Percentiles rank a stretch among this genome's conserved stretches.
Evolutionary conservation across 805 yeast species (phyloP).

Genomic region (Candida methanosorbosa): DNA sequence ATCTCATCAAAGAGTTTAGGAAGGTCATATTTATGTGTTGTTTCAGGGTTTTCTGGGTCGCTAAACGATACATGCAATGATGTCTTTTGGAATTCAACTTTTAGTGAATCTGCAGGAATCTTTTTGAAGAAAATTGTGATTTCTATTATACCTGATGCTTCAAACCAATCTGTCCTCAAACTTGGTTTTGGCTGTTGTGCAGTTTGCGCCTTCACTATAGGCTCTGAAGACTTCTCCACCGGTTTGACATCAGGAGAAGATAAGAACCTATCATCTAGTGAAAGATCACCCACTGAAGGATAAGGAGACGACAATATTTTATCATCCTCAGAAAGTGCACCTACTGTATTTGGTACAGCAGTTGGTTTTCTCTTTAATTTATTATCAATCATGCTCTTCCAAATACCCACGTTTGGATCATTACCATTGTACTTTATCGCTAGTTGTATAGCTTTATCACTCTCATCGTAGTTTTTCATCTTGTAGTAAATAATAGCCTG

Average conservation of each 20-base stretch:
- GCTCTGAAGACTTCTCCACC: background rate
- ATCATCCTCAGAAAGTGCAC: background rate
- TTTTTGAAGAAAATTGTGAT: conserved; percentile 66
- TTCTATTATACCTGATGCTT: conserved; percentile 45
- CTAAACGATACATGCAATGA: conserved; percentile 36
- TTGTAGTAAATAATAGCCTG: conserved; percentile 39
- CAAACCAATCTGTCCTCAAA: conserved; percentile 65
- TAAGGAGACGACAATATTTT: background rate
- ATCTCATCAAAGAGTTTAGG: conserved; percentile 48
- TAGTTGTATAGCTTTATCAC: conserved; percentile 31
- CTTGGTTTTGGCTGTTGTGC: conserved; percentile 16
- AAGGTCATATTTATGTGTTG: conserved; percentile 44
- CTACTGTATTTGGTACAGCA: background rate
- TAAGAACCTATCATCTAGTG: background rate
- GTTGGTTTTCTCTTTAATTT: conserved; percentile 21
- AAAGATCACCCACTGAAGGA: background rate
- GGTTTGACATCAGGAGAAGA: too few species aligned
- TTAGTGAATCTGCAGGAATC: conserved; percentile 41
- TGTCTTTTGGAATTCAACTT: conserved; percentile 28
- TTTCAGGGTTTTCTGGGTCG: conserved; percentile 36
- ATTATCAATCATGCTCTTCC: conserved; percentile 33
- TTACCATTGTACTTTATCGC: conserved; percentile 33
- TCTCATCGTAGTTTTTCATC: conserved; percentile 30
- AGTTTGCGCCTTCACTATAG: background rate
- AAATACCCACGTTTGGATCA: conserved; percentile 35